These are phyloP conservation scores for Quercus agrifolia DNA, from an alignment of 306 rosid species.

Conservation along the genomic window DNA sequence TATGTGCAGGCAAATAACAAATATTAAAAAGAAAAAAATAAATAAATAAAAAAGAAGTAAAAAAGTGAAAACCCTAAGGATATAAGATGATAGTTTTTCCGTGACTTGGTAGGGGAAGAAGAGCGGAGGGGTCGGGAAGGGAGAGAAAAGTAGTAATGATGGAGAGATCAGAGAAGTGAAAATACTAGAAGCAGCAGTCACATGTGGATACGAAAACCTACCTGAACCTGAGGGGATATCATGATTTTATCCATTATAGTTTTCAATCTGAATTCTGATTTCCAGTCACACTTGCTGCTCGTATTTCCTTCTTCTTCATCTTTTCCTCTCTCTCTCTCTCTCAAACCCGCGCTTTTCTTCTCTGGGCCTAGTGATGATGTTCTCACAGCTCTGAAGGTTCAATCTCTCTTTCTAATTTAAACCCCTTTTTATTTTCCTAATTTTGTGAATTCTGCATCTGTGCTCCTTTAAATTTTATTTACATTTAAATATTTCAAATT, in stretches of 20 bases:
- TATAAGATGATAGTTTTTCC: neutral
- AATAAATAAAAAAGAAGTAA: neutral
- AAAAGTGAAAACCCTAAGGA: neutral
- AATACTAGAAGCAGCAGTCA: constrained; percentile 34
- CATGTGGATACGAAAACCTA: constrained; percentile 41
- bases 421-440: neutral
- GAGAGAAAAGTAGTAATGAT: neutral
- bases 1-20: too few species aligned
- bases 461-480: neutral
- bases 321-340: neutral
- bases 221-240: constrained; percentile 26
- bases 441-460: neutral
- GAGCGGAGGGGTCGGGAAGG: neutral
- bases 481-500: neutral
- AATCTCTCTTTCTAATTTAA: neutral
- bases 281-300: constrained; percentile 25
- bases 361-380: constrained; percentile 40
- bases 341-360: constrained; percentile 4
- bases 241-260: constrained; percentile 36
- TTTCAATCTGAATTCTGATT: constrained; percentile 59
- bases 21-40: too few species aligned
- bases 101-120: neutral
- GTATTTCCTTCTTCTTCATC: neutral
- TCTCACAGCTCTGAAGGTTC: constrained; percentile 43
- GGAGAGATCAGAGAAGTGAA: neutral